Evolutionary conservation across 164 flowering plant species (phyloP).

Genomic region (Vitis cinerea): DNA sequence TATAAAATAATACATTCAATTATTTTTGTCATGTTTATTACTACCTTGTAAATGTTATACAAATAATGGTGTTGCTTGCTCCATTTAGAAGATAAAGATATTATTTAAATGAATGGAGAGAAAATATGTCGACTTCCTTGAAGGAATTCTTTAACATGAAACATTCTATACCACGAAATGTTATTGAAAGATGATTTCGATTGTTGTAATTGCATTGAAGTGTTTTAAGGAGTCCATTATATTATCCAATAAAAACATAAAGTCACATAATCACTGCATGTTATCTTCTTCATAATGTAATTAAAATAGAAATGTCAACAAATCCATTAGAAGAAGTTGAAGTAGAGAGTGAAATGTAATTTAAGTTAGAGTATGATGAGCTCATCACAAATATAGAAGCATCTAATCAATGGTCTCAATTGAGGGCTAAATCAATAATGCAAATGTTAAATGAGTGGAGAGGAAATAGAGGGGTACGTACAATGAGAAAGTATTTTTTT

Average conservation of each 20-base stretch:
- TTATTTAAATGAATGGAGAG: neutral
- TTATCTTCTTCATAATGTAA: neutral
- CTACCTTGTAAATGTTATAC: neutral
- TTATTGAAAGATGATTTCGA: slow-evolving; percentile 2
- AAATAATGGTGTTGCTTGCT: neutral
- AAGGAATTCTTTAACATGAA: neutral
- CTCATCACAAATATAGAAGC: too few species aligned
- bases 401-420: neutral
- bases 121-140: neutral
- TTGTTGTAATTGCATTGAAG: neutral
- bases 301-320: neutral
- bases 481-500: neutral
- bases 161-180: neutral
- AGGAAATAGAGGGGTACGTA: neutral
- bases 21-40: neutral
- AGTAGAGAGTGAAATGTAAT: neutral
- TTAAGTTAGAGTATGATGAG: neutral
- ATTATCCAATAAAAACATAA: neutral
- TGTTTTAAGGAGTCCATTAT: neutral
- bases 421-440: neutral
- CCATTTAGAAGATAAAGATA: neutral
- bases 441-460: neutral
- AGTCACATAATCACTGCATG: neutral
- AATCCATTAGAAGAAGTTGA: neutral
- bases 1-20: too few species aligned